Percentiles rank a stretch among this genome's conserved stretches.
Conservation (phyloP, 345 rosid genomes). For the Gossypium turneri region DNA sequence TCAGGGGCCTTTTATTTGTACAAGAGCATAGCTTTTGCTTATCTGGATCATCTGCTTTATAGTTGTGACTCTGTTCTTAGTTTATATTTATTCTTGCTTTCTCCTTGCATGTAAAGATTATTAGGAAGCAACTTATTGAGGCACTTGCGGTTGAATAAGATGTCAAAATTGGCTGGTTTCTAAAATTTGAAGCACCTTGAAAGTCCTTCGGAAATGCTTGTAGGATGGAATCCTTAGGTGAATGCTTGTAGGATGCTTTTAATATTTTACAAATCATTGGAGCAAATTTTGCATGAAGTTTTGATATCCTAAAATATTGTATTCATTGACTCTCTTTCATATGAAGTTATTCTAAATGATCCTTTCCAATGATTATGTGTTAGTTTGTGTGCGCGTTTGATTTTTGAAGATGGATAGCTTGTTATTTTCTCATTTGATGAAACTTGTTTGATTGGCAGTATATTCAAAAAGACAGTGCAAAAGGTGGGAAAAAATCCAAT, state of each 20-base stretch:
- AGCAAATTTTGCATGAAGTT: neutral
- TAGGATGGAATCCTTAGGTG: neutral
- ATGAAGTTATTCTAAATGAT: neutral
- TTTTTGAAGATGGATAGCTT: neutral
- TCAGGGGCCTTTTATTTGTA: neutral
- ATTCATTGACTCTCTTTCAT: neutral
- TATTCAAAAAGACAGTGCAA: slow-evolving; percentile 37
- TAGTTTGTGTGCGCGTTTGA: neutral
- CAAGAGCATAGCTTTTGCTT: neutral
- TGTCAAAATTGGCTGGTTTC: neutral
- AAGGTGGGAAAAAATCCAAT: slow-evolving; percentile 36
- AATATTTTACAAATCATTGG: neutral
- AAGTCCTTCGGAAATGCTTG: neutral
- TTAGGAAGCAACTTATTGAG: neutral
- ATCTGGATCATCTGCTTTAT: neutral
- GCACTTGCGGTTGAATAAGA: neutral
- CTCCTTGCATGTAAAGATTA: neutral
- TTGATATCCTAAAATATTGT: neutral
- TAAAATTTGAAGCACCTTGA: slow-evolving; percentile 1
- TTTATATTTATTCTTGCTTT: neutral
- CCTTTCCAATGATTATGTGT: neutral
- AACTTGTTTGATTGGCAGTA: slow-evolving; percentile 33
- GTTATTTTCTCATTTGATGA: slow-evolving; percentile 5
- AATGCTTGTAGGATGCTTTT: neutral
- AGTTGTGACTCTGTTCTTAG: neutral